Base-by-base conservation (phyloP, 257 asterid species). In the Solanum appendiculatum region DNA sequence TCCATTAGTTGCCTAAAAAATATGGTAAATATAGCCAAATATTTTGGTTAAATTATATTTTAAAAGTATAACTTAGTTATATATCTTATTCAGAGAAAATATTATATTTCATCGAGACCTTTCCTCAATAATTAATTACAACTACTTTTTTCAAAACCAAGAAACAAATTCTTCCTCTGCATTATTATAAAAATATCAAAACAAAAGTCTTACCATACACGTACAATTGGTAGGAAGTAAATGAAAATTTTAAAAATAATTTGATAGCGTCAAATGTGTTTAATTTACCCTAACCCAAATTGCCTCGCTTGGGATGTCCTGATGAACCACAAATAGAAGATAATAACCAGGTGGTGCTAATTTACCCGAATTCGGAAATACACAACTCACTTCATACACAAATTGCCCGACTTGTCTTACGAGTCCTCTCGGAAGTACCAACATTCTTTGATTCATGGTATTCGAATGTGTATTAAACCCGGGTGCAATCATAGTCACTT, bases 381-480 rank as follows among this genome's bases (percentile, higher is more conserved):
- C 23, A 16, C 85, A 89, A 16, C 16, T 70, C 16, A 87, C 69
- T 81, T 90, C 86, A 77, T 89, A 87, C 5, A 21, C 63, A 6
- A 87, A 70, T 25, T n/a, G 74, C 18, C 89, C 93, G 3, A 82
- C 88, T 7, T 14, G 33, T 80, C 37, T 87, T 12, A 72, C 86
- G 29, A 37, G 13, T 29, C 31, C 85, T 75, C 36, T 83, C 3
- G 86, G 88, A 23, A 87, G 87, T 6, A 73, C 68, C 70, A 91
- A 12, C 5, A 91, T 40, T 73, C 94, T 90, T 21, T 92, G 94
- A 60, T 90, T 92, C 94, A 92, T 92, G 1, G 94, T 88, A 29
- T 87, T 89, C 1, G 94, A 86, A 63, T 92, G 94, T 10, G 94
- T 92, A 9, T 54, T 85, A 20, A 91, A 92, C 1, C 93, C 27